A percentile compares a stretch with the other conserved stretches of the same genome.
Conservation (phyloP, 2,329 filamentous ascomycete genomes). For the Beauveria sp. region DNA sequence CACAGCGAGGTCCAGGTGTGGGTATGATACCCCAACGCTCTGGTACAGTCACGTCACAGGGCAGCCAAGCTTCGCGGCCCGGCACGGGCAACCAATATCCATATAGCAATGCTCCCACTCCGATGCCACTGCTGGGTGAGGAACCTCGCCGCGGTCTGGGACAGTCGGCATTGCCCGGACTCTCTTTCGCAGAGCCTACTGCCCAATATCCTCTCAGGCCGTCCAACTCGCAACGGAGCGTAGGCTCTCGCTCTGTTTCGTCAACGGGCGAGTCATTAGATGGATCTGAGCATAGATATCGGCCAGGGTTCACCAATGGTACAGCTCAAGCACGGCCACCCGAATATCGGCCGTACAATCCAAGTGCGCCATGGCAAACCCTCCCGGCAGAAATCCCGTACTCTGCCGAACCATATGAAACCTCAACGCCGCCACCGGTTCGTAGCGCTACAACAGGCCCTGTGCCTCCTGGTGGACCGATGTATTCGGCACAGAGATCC, state of each 20-base stretch:
- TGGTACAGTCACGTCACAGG: conserved; percentile 29
- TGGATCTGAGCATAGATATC: not conserved
- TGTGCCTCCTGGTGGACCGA: conserved; percentile 25
- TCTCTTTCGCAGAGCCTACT: not conserved
- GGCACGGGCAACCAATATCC: conserved; percentile 12
- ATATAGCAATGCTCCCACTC: not conserved
- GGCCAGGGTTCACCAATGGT: not conserved
- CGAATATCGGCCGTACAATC: conserved; percentile 23
- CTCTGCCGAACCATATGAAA: not conserved
- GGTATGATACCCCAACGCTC: conserved; percentile 20
- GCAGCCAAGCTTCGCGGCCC: conserved; percentile 20
- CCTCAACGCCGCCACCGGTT: not conserved
- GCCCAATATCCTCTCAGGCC: not conserved
- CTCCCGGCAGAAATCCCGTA: conserved; percentile 12
- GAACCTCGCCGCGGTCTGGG: not conserved
- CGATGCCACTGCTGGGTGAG: not conserved
- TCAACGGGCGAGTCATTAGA: not conserved
- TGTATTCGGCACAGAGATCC: conserved; percentile 33
- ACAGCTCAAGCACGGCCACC: conserved; percentile 10
- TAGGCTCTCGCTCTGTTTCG: not conserved
- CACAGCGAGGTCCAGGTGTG: conserved; percentile 21
- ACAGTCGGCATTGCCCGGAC: not conserved
- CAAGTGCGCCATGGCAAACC: conserved; percentile 23
- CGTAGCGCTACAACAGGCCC: conserved; percentile 24
- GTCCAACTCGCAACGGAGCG: conserved; percentile 4